A percentile compares a stretch with the other conserved stretches of the same genome.
These are phyloP conservation scores for Sutorius eximius DNA, from an alignment of 1,284 basidiomycete species.

Conservation along the genomic window DNA sequence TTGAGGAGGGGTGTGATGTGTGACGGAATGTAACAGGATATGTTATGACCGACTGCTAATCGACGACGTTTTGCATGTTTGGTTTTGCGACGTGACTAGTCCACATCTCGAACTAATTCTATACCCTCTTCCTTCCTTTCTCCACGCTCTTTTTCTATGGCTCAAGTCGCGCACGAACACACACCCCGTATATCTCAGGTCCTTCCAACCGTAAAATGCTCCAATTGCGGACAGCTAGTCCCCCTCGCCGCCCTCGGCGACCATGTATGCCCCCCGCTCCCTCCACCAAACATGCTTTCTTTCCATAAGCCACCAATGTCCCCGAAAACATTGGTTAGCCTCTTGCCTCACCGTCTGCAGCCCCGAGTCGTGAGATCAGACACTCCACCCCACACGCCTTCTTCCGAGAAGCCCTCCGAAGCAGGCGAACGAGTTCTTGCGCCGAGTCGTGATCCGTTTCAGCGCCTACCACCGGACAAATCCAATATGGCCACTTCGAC, in stretches of 20 bases:
- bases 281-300: conserved; percentile 41
- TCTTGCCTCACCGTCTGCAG: conserved; percentile 39
- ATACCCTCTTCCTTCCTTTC: conserved; percentile 19
- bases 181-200: conserved; percentile 65
- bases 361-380: conserved; percentile 30
- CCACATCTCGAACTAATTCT: conserved; percentile 24
- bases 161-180: conserved; percentile 40
- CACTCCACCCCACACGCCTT: conserved; percentile 4
- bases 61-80: conserved; percentile 6
- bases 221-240: conserved; percentile 68
- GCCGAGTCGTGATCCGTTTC: conserved; percentile 30
- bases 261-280: conserved; percentile 61
- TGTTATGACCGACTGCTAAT: conserved; percentile 16
- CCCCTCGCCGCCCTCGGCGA: conserved; percentile 70
- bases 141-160: conserved; percentile 38
- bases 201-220: conserved; percentile 81
- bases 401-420: conserved; percentile 9
- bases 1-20: conserved; percentile 3
- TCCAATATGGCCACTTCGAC: conserved; percentile 1
- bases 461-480: conserved; percentile 21
- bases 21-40: conserved; percentile 14
- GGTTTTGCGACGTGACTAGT: conserved; percentile 6
- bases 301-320: conserved; percentile 34
- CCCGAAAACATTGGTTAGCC: conserved; percentile 38
- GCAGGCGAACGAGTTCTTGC: conserved; percentile 3